A percentile compares a stretch with the other conserved stretches of the same genome.
phyloP scores from a whole-genome alignment of 805 yeast genomes.

The Metschnikowia koreensis region DNA sequence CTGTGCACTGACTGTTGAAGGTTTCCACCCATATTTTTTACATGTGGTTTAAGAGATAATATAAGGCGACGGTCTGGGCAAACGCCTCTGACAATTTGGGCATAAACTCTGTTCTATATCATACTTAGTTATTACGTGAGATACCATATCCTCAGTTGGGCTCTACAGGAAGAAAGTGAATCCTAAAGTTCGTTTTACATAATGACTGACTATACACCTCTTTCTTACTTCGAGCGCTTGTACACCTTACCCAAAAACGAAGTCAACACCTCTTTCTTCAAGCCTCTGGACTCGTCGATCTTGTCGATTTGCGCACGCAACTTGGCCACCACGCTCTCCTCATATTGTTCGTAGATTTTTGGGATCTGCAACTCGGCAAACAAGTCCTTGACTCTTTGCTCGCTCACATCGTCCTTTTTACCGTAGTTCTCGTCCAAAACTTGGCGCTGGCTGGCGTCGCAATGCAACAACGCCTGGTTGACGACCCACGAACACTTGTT shows the following conservation, averaged over 20 bases:
- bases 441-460: constrained; percentile 75
- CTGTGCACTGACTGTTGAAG: no score
- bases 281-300: constrained; percentile 90
- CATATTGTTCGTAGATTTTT: constrained; percentile 71
- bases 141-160: neutral
- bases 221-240: constrained; percentile 74
- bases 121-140: no score
- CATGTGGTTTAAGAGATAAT: neutral
- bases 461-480: constrained; percentile 84
- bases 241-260: constrained; percentile 87
- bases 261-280: constrained; percentile 81
- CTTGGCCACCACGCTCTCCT: constrained; percentile 68
- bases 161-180: neutral
- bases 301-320: constrained; percentile 63
- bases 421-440: constrained; percentile 89
- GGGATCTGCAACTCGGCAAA: constrained; percentile 75
- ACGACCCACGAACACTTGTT: constrained; percentile 98
- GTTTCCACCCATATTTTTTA: neutral
- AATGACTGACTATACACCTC: no score
- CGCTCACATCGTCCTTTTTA: constrained; percentile 65
- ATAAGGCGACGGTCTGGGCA: no score
- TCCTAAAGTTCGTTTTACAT: no score
- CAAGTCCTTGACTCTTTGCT: constrained; percentile 66
- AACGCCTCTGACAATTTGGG: no score
- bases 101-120: no score